A percentile compares a stretch with the other conserved stretches of the same genome.
phyloP scores from a whole-genome alignment of 2,329 filamentous ascomycete species.

The Pseudodiploospora longispora region DNA sequence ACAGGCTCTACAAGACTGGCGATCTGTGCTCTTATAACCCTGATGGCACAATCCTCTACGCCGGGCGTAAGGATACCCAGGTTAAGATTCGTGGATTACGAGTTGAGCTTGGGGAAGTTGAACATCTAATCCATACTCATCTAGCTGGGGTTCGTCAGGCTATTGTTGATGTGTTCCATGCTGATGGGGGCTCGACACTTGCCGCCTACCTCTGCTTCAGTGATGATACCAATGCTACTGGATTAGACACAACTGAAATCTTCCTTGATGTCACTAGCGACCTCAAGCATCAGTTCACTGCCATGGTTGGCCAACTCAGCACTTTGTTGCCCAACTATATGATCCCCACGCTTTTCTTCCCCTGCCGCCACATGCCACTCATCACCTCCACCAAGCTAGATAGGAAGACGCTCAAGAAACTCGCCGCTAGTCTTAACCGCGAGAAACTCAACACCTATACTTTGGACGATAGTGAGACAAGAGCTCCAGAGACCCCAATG shows the following conservation, averaged over 20 bases:
- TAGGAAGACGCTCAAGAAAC: no score
- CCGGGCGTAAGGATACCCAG: background rate
- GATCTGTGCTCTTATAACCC: background rate
- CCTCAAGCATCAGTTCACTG: slow-evolving; percentile 2
- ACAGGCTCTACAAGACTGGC: slow-evolving; percentile 2
- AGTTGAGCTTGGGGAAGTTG: background rate
- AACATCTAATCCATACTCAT: slow-evolving; percentile 1
- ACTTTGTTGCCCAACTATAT: no score
- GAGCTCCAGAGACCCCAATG: background rate
- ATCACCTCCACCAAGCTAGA: no score
- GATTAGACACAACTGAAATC: background rate
- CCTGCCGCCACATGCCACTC: no score
- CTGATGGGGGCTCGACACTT: slow-evolving; percentile 1
- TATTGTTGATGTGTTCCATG: background rate
- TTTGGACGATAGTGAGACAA: background rate
- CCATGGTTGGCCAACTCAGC: no score
- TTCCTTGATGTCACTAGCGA: background rate
- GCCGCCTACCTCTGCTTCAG: slow-evolving; percentile 4
- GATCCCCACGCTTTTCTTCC: no score
- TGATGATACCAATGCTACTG: background rate
- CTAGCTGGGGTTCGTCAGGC: slow-evolving; percentile 1
- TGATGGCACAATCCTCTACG: background rate
- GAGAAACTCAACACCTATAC: background rate
- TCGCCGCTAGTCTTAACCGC: no score
- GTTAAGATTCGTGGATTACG: background rate